These are phyloP conservation scores for Pouteria campechiana DNA, from an alignment of 179 eudicot genomes.

Conservation along the genomic window DNA sequence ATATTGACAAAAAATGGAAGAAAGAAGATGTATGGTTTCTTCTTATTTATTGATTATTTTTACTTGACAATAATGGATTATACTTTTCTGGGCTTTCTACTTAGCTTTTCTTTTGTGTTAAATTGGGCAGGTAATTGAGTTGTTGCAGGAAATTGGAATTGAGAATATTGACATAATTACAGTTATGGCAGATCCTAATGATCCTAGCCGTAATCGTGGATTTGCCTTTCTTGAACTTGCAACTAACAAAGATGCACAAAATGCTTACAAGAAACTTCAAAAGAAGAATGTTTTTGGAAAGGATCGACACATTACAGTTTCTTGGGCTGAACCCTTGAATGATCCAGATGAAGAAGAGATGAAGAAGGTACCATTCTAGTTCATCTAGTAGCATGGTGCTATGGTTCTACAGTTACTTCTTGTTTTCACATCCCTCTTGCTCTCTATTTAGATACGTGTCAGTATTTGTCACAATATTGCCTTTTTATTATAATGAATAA, in stretches of 20 bases:
- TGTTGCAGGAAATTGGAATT: constrained; percentile 39
- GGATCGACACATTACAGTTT: constrained; percentile 30
- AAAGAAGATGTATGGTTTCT: constrained; percentile 39
- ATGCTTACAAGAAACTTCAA: constrained; percentile 45
- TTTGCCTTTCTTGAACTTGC: constrained; percentile 67
- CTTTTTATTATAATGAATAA: no score
- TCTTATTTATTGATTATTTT: neutral
- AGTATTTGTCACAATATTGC: no score
- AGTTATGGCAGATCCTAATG: constrained; percentile 45
- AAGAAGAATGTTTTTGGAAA: constrained; percentile 34
- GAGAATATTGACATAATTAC: constrained; percentile 47
- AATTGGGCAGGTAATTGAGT: constrained; percentile 25
- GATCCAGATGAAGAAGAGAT: constrained; percentile 55
- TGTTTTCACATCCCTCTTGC: no score
- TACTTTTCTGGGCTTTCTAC: no score
- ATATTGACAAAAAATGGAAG: constrained; percentile 59
- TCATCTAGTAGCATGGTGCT: no score
- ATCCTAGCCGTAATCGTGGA: constrained; percentile 44
- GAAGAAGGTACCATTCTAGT: no score
- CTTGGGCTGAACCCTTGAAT: constrained; percentile 60
- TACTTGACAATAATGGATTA: no score
- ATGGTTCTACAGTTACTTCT: no score
- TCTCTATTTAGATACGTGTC: no score
- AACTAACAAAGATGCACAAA: constrained; percentile 49
- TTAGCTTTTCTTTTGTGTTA: no score